These are phyloP conservation scores for Chaetomium olivaceum DNA, from an alignment of 2,329 filamentous ascomycete species.

Conservation along the genomic window DNA sequence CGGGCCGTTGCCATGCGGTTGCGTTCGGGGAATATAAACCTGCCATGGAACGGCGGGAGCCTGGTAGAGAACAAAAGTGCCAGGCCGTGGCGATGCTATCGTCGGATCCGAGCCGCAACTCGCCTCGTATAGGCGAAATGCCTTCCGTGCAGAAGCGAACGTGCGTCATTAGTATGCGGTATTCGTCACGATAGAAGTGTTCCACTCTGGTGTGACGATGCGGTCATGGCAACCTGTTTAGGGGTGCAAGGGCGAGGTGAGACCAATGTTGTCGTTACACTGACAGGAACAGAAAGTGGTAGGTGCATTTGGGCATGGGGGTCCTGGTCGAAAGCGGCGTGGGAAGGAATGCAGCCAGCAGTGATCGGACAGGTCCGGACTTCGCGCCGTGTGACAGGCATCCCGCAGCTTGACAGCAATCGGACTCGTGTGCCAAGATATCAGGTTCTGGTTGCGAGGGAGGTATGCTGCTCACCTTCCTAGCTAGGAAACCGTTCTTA, in stretches of 20 bases:
- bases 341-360: conserved; percentile 5
- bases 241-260: not conserved
- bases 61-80: not conserved
- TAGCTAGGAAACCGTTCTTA: conserved; percentile 26
- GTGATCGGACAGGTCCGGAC: not conserved
- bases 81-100: not conserved
- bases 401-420: conserved; percentile 11
- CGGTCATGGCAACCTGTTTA: conserved; percentile 8
- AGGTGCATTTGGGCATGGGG: conserved; percentile 9
- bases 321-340: conserved; percentile 1
- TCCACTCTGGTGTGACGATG: conserved; percentile 7
- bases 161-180: not conserved
- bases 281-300: conserved; percentile 31
- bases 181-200: not conserved
- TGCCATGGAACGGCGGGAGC: conserved; percentile 4
- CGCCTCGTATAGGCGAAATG: not conserved
- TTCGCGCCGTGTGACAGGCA: conserved; percentile 17
- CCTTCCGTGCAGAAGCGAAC: conserved; percentile 8
- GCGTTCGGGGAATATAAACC: conserved; percentile 15
- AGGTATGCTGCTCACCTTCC: conserved; percentile 29
- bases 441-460: conserved; percentile 14
- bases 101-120: conserved; percentile 11
- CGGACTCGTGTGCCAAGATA: conserved; percentile 19
- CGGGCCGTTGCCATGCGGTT: conserved; percentile 13
- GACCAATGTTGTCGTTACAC: conserved; percentile 14